Evolutionary conservation across 129 eudicot species (phyloP), one percentile per base, ranked within the genome.

Genomic region (Gnaphalium uliginosum): DNA sequence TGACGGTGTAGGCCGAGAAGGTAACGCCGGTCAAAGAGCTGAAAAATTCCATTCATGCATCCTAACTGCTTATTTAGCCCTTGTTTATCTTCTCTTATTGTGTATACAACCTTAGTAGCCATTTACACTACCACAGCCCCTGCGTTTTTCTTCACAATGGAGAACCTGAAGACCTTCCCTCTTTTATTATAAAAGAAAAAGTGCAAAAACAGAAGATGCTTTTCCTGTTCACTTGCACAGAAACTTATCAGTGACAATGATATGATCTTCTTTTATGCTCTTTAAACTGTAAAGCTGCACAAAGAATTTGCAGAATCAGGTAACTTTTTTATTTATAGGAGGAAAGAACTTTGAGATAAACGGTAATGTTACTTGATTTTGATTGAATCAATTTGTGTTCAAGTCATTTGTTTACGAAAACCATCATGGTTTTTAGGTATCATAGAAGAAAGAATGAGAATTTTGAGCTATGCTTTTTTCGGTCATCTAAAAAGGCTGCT

Each of bases 31-130:
- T 86, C 92, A 69, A 94, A 89, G 46, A 90, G 79, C 84, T 90
- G 99, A 79, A 91, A 87, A 21, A 95, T 75, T 14, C 99, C 95
- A 78, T 85, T 89, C 90, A 95, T 95, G 89, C 99, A 95, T 11
- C 97, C 97, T 5, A 87, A 61, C 74, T 89, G 90, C 84, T 89
- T 89, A 73, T 83, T 83, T 56, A 87, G 75, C 68, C 88, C 88
- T 54, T 60, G 73, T 72, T 86, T 91, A 19, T 91, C 95, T 24
- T 87, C 97, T 78, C 76, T 78, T 71, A 72, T 25, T 11, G 93
- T 80, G 71, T 81, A 63, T 70, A 80, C 65, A 66, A 79, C 80
- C 86, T 87, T 86, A 66, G 96, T 66, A 69, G 96, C 79, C 97
- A 90, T 90, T 66, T 67, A 25, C 79, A 65, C 75, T 29, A 79